Base-by-base conservation (phyloP, 2,329 filamentous ascomycete genomes). In the Fusarium coicis region DNA sequence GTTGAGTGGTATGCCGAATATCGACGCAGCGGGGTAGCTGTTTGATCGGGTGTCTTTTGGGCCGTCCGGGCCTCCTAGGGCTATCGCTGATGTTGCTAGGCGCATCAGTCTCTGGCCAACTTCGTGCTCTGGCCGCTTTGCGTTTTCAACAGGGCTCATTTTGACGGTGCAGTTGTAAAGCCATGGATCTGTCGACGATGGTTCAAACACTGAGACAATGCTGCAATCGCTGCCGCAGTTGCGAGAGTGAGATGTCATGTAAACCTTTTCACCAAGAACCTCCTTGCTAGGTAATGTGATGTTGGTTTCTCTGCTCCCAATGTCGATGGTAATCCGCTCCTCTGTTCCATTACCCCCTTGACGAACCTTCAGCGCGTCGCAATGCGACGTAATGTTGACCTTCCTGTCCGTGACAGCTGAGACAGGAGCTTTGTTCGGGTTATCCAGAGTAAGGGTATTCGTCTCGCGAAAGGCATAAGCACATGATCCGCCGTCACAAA, bases 361-460 rank as follows among this genome's bases (percentile, higher is more conserved):
- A 28, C 12, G 23, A 3, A 46, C 26, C 26, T 21, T 46, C 2
- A 28, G 8, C 5, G 44, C 26, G 9, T 46, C 12, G 18, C 26
- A 46, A 7, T 46, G 18, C 8, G 26, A 2, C 4, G 26, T 28
- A 5, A 28, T 46, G 1, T 46, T 46, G 4, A 46, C 44, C 9
- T 28, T 15, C 6, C 26, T 46, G 12, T 46, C 44, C 4, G 26
- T 46, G 12, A 46, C 26, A 3, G 18, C 44, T 4, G 26, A 46
- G 6, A 46, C 26, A 46, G 44, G 44, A 21, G 26, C 26, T 0
- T 9, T 28, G 2, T 0, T 7, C 0, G 26, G 26, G 5, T 28
- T 46, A 10, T 46, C 9, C 5, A 46, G 5, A 28, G 26, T 15
- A 46, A 46, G 18, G 12, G 26, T 21, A 15, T 46, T 46, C 26